A percentile compares a stretch with the other conserved stretches of the same genome.
These are phyloP conservation scores for Priceomyces medius DNA, from an alignment of 805 yeast species.

Conservation along the genomic window DNA sequence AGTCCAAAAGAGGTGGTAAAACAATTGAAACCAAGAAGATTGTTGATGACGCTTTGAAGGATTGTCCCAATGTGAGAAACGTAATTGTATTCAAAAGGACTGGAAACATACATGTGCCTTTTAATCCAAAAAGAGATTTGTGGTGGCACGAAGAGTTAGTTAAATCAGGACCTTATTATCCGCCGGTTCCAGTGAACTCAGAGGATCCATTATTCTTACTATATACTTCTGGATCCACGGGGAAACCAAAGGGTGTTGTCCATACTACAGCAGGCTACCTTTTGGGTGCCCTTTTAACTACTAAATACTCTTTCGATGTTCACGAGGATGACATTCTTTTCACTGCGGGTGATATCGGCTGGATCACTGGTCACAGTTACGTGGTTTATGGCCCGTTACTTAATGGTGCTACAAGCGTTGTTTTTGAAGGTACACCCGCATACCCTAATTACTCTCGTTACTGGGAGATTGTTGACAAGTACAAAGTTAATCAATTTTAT, in stretches of 20 bases:
- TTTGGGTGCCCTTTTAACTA: constrained; percentile 87
- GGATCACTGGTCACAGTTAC: constrained; percentile 99
- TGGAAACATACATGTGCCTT: constrained; percentile 67
- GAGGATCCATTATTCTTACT: constrained; percentile 95
- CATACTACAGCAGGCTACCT: constrained; percentile 94
- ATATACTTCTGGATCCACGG: constrained; percentile 98
- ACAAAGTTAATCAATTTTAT: constrained; percentile 92
- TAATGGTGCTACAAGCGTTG: constrained; percentile 83
- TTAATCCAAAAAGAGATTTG: constrained; percentile 78
- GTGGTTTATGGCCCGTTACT: constrained; percentile 91
- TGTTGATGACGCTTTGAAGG: constrained; percentile 87
- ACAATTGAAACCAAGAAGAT: constrained; percentile 88
- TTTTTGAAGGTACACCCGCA: constrained; percentile 97
- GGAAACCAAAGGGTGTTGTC: constrained; percentile 97
- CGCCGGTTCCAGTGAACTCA: constrained; percentile 82
- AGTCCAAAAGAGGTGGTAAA: constrained; percentile 94
- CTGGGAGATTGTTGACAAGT: constrained; percentile 93
- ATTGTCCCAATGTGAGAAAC: constrained; percentile 72
- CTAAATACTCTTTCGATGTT: constrained; percentile 90
- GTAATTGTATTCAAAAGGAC: constrained; percentile 90
- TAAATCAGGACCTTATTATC: constrained; percentile 79
- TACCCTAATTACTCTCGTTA: constrained; percentile 93
- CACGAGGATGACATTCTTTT: constrained; percentile 84
- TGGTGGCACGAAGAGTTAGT: constrained; percentile 93
- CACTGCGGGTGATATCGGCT: constrained; percentile 98